These are phyloP conservation scores for Blastomyces emzantsi DNA, from an alignment of 2,329 filamentous ascomycete species.

Conservation along the genomic window DNA sequence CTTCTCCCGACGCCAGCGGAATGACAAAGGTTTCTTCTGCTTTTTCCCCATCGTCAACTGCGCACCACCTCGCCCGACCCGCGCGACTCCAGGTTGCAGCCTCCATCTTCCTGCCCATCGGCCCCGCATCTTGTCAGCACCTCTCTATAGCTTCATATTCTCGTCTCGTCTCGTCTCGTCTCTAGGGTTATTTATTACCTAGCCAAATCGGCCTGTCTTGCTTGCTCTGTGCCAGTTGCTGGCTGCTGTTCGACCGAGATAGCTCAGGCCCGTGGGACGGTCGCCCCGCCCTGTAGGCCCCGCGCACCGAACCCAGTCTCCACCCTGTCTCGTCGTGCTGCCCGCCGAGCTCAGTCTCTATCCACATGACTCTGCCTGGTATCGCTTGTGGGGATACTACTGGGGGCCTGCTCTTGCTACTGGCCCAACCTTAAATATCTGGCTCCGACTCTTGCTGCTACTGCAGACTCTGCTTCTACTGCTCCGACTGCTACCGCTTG, in stretches of 20 bases:
- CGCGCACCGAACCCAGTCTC: not conserved
- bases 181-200: not conserved
- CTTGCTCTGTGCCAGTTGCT: too few species aligned
- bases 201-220: not conserved
- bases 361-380: not conserved
- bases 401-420: not conserved
- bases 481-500: not conserved
- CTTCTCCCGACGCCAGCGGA: not conserved
- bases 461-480: not conserved
- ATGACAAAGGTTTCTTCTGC: too few species aligned
- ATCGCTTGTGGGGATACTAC: slow-evolving; percentile 1
- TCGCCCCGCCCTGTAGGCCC: not conserved
- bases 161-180: not conserved
- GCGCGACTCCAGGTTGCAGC: not conserved
- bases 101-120: not conserved
- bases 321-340: not conserved
- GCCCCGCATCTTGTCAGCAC: not conserved
- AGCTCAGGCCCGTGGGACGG: not conserved
- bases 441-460: not conserved
- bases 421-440: not conserved
- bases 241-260: not conserved
- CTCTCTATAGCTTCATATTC: not conserved
- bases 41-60: not conserved
- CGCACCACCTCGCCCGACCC: slow-evolving; percentile 1
- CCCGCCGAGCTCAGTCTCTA: not conserved